Evolutionary conservation across 2,329 filamentous ascomycete species (phyloP).

Genomic region (Penicillium corylophilum): DNA sequence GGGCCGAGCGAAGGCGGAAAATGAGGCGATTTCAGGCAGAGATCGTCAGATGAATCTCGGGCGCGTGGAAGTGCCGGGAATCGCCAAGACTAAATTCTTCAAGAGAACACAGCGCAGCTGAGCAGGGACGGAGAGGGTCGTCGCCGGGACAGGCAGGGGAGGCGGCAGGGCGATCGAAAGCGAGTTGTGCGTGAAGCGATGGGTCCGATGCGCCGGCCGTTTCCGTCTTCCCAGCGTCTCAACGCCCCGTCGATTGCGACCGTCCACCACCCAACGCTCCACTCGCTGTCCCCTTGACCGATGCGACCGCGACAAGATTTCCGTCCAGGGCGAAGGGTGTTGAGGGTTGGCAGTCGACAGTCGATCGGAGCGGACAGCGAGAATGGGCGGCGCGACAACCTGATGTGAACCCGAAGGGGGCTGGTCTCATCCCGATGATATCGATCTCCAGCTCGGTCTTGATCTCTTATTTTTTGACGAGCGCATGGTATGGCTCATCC

Average conservation of each 20-base stretch:
- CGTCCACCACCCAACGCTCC: slow-evolving; percentile 1
- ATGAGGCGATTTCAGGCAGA: slow-evolving; percentile 1
- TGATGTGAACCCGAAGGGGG: slow-evolving; percentile 1
- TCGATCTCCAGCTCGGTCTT: no score
- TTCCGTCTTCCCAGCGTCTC: slow-evolving; percentile 16
- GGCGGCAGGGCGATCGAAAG: not conserved
- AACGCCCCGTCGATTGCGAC: slow-evolving; percentile 1
- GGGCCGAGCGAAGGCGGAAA: slow-evolving; percentile 5
- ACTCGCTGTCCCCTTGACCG: not conserved
- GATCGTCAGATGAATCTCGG: slow-evolving; percentile 2
- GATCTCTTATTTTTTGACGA: not conserved
- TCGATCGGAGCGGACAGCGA: not conserved
- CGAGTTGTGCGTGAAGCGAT: not conserved
- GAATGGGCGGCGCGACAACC: not conserved
- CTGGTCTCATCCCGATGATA: not conserved
- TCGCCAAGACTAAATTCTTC: slow-evolving; percentile 12
- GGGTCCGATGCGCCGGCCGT: slow-evolving; percentile 18
- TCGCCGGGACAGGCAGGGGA: not conserved
- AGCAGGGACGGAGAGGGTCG: not conserved
- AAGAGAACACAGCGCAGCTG: not conserved
- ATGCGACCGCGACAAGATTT: not conserved
- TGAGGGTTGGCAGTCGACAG: not conserved
- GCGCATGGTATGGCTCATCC: not conserved
- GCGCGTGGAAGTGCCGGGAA: slow-evolving; percentile 9
- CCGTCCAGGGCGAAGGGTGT: slow-evolving; percentile 1